Percentiles rank a stretch among this genome's conserved stretches.
Conservation (phyloP, 768 basidiomycete species). For the Xanthoconium stramineum region DNA sequence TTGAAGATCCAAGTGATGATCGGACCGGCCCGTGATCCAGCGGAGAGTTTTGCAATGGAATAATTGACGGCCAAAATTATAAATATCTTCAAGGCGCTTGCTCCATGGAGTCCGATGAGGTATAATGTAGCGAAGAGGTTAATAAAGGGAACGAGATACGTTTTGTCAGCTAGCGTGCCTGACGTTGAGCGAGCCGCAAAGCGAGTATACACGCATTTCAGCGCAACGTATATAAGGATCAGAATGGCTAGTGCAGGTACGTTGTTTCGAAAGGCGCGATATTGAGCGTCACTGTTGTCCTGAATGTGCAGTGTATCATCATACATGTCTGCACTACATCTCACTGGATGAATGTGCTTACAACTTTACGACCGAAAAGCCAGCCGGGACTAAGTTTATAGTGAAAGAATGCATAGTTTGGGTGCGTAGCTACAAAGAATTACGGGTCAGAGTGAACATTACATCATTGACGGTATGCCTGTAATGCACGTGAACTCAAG, state of each 20-base stretch:
- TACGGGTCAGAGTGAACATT: not conserved
- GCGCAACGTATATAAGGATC: conserved; percentile 48
- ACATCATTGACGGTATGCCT: not conserved
- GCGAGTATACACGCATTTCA: conserved; percentile 50
- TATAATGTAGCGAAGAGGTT: conserved; percentile 59
- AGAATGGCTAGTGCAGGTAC: conserved; percentile 58
- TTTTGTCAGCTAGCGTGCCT: conserved; percentile 25
- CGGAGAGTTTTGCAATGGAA: conserved; percentile 46
- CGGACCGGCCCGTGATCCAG: conserved; percentile 45
- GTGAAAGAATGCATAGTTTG: conserved; percentile 66
- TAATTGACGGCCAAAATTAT: conserved; percentile 72
- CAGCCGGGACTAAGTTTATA: conserved; percentile 67
- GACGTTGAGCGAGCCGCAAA: conserved; percentile 21
- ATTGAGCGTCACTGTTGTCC: conserved; percentile 94
- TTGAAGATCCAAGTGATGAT: conserved; percentile 79
- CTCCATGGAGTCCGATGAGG: conserved; percentile 76
- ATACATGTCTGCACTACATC: not conserved
- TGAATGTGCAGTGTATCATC: conserved; percentile 28
- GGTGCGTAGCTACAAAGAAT: conserved; percentile 55
- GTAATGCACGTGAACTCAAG: conserved; percentile 68
- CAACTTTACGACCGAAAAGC: conserved; percentile 76
- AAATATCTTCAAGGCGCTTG: conserved; percentile 74
- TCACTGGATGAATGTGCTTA: conserved; percentile 38
- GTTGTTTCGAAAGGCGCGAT: conserved; percentile 82
- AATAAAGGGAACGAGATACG: conserved; percentile 54